A percentile compares a stretch with the other conserved stretches of the same genome.
Evolutionary conservation across 1,284 basidiomycete genomes (phyloP).

Genomic region (Ustilago shanxiensis): DNA sequence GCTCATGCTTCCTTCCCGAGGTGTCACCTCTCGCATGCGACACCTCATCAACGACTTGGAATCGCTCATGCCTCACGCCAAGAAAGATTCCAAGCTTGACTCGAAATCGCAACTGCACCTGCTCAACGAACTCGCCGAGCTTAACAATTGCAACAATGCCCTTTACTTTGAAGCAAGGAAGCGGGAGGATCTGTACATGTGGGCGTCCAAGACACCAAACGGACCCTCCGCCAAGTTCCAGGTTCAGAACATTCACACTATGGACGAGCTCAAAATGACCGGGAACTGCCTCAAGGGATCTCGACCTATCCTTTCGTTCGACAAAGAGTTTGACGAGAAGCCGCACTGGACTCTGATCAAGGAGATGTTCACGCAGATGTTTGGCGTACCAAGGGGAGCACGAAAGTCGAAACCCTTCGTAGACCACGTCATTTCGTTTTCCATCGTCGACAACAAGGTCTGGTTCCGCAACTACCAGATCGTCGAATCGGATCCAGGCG

Average conservation of each 20-base stretch:
- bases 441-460: conserved; percentile 93
- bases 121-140: conserved; percentile 95
- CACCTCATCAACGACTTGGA: conserved; percentile 97
- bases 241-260: conserved; percentile 98
- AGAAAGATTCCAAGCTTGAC: conserved; percentile 84
- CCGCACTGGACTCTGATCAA: conserved; percentile 91
- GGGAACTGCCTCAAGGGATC: conserved; percentile 98
- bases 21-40: conserved; percentile 94
- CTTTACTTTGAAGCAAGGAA: conserved; percentile 96
- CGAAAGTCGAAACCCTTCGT: conserved; percentile 95
- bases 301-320: conserved; percentile 91
- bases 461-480: conserved; percentile 99
- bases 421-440: conserved; percentile 97
- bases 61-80: conserved; percentile 89
- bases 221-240: conserved; percentile 97
- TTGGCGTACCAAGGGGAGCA: conserved; percentile 90
- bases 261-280: conserved; percentile 99
- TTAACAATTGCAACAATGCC: conserved; percentile 97
- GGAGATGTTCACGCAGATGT: conserved; percentile 96
- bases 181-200: conserved; percentile 91
- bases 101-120: conserved; percentile 94
- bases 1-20: conserved; percentile 90
- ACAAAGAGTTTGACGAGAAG: conserved; percentile 87
- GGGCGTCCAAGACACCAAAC: conserved; percentile 97
- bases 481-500: conserved; percentile 75